Evolutionary conservation across 495 filamentous ascomycete genomes (phyloP), one percentile per base, ranked within the genome.

Genomic region (Daldinia caldariorum): DNA sequence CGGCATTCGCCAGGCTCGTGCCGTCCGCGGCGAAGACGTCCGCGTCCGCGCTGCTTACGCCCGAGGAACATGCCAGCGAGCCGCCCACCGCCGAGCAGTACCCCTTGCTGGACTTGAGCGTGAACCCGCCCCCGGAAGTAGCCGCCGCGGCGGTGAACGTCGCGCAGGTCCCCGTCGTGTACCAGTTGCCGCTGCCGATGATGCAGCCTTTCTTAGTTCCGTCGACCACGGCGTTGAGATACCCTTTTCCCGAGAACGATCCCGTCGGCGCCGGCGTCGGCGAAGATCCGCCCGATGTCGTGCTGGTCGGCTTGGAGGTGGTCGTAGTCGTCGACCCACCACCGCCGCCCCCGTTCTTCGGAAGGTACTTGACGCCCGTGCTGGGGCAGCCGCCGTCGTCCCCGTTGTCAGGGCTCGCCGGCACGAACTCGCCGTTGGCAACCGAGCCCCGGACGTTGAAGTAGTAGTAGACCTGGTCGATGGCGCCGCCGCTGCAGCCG

Each of bases 391-490:
- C 70, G 29, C 61, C 69, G 9, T 58, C 62, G 34, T 63, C 69
- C 6, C 61, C 50, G n/a, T 66, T 73, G 22, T 74, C 69, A 9
- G 74, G 74, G 22, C 56, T 60, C 13, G 72, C 50, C 10, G 90
- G 76, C 34, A 91, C 81, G 76, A 94, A 94, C 37, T 84, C 76
- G 14, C 92, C 92, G 2, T 82, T 88, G 72, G 91, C 89, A 16
- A 94, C 78, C 41, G 83, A 87, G 26, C 92, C 92, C 38, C 83
- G 82, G 13, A 94, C 86, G 67, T 93, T 89, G 80, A 88, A 94
- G 72, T 89, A 86, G 76, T 95, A 95, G 87, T 90, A 94, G 20
- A 92, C 84, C 77, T 94, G 87, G 65, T 92, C 87, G 34, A 96
- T 77, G 29, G 64, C 63, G 34, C 81, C 75, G 26, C 80, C 79